Percentiles rank a stretch among this genome's conserved stretches.
These are phyloP conservation scores for Pseudonitzschia delicatissima DNA, from an alignment of 108 stramenopile species.

Conservation along the genomic window DNA sequence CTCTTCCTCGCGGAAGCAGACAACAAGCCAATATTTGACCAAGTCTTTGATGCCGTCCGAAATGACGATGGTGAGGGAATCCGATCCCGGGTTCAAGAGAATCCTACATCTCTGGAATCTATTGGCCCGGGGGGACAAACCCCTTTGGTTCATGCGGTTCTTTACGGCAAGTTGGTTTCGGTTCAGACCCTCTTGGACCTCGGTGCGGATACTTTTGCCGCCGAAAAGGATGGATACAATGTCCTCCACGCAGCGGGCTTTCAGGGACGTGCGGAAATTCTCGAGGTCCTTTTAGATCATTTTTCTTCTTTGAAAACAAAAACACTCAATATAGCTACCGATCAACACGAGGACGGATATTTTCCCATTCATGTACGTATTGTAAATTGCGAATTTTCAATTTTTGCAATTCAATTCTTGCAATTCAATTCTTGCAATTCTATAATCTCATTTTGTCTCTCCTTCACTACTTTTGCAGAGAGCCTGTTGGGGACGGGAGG, in stretches of 20 bases:
- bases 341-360: constrained; percentile 40
- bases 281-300: constrained; percentile 22
- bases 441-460: not conserved
- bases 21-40: too few relatives aligned
- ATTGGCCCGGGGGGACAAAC: constrained; percentile 41
- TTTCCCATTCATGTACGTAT: constrained; percentile 18
- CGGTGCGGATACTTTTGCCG: constrained; percentile 37
- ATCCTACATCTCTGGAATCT: constrained; percentile 1
- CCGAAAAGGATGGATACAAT: constrained; percentile 49
- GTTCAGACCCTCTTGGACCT: constrained; percentile 32
- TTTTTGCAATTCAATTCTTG: not conserved
- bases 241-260: constrained; percentile 50
- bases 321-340: constrained; percentile 17
- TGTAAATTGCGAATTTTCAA: not conserved
- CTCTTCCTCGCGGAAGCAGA: too few relatives aligned
- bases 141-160: constrained; percentile 33
- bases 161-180: constrained; percentile 31
- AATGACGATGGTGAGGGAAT: not conserved
- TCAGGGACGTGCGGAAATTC: constrained; percentile 43
- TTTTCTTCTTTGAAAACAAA: not conserved
- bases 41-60: not conserved
- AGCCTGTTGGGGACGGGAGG: constrained; percentile 41
- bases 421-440: not conserved
- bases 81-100: not conserved
- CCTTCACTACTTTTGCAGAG: constrained; percentile 11